Evolutionary conservation across 164 flowering plant genomes (phyloP), one percentile per base, ranked within the genome.

Genomic region (Vitis cinerea): DNA sequence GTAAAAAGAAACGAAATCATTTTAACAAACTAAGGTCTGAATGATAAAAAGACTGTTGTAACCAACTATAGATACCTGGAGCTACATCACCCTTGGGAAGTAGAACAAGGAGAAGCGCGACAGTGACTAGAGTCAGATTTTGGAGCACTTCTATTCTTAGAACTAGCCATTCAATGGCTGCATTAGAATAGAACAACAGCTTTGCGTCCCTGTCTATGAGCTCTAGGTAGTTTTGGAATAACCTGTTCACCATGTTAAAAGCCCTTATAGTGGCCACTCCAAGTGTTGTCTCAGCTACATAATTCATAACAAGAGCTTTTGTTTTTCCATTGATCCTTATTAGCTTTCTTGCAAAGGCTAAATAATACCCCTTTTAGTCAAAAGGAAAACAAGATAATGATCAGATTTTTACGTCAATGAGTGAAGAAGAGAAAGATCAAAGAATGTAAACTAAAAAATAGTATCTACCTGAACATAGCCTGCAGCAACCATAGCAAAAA

Each of bases 281-380:
- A 27, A 78, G 88, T 27, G 93, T 79, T 69, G 97, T 90, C 83
- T 94, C 98, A 5, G 93, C 77, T 70, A 86, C 86, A 75, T 82
- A 86, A 64, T 89, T 92, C 91, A 89, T 84, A 12, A 92, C 80
- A 1, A 94, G 94, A 12, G 98, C 97, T 80, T 92, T 94, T 6
- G 98, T 90, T 10, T 92, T 92, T 72, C 97, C 97, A 61, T 89
- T 90, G 55, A 94, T 87, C 74, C 98, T 79, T 31, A 87, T 81
- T 7, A 94, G 82, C 63, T 89, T 92, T 72, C 86, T 81, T 7
- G 97, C 90, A 49, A 91, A 75, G n/a, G 94, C 88, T 51, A 86
- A 71, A 75, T 90, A 92, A 65, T 90, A 89, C 1, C 69, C 82
- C 97, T 94, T 78, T 27, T 1, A 14, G 14, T 15, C 9, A 61